A percentile compares a stretch with the other conserved stretches of the same genome.
phyloP scores from a whole-genome alignment of 768 basidiomycete genomes.

The Lactifluus volemus region DNA sequence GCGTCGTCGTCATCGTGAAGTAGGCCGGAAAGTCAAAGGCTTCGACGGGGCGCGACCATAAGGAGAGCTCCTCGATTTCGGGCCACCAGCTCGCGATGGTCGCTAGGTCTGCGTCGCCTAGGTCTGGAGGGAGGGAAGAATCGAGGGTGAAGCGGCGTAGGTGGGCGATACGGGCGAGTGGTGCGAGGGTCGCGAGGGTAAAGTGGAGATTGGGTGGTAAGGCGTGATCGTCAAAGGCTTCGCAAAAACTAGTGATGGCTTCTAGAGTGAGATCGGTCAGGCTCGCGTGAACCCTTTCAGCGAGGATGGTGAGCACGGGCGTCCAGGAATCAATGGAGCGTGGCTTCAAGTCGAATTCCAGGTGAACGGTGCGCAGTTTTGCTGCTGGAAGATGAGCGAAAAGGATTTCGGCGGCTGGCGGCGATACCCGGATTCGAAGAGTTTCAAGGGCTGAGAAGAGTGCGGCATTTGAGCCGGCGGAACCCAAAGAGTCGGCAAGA shows the following conservation, averaged over 20 bases:
- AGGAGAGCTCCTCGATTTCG: slow-evolving; percentile 21
- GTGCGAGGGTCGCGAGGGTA: slow-evolving; percentile 22
- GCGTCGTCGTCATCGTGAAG: slow-evolving; percentile 1
- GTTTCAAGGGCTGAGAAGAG: slow-evolving; percentile 16
- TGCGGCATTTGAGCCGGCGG: not conserved
- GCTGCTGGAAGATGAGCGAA: slow-evolving; percentile 11
- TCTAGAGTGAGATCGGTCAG: slow-evolving; percentile 16
- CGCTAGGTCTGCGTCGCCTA: slow-evolving; percentile 24
- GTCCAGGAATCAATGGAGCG: slow-evolving; percentile 19
- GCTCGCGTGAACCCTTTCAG: slow-evolving; percentile 6
- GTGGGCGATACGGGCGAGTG: slow-evolving; percentile 22
- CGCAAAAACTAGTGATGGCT: slow-evolving; percentile 18
- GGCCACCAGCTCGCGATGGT: slow-evolving; percentile 26
- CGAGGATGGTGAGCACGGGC: slow-evolving; percentile 16
- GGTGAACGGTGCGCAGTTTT: slow-evolving; percentile 9
- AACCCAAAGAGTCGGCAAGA: slow-evolving; percentile 8
- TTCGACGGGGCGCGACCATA: slow-evolving; percentile 21
- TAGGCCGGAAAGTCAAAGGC: slow-evolving; percentile 17
- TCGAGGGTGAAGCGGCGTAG: slow-evolving; percentile 24
- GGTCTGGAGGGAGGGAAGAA: slow-evolving; percentile 22
- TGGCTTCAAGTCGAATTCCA: slow-evolving; percentile 19
- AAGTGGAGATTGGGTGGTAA: slow-evolving; percentile 20
- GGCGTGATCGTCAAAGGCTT: slow-evolving; percentile 12
- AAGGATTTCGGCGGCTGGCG: slow-evolving; percentile 5
- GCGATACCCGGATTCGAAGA: slow-evolving; percentile 16